Base-by-base conservation (phyloP, 345 rosid genomes). In the Jatropha curcas region DNA sequence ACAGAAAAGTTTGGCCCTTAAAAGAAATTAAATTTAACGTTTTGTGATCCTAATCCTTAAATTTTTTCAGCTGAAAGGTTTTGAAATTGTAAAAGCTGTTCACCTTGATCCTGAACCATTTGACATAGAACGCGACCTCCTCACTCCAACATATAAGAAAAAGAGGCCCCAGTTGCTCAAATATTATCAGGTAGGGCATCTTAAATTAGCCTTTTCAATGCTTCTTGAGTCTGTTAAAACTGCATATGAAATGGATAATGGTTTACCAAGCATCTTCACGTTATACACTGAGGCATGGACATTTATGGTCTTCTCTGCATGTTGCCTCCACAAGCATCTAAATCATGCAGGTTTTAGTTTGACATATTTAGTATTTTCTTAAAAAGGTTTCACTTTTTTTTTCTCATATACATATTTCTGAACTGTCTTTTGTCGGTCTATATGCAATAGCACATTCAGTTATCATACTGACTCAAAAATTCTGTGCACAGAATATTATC, bases 121-220 rank as follows among this genome's bases (percentile, higher is more conserved):
- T 12, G 97, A 93, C 78, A 86, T 91, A 79, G 98, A 91, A 17
- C 92, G 93, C 4, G 92, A 91, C 71, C 93, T 93, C 35, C 88
- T 93, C 27, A 96, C 99, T 62, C 99, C 99, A 41, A 91, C 98
- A 14, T 96, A 84, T 66, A 93, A 96, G 89, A 96, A 86, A 86
- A 93, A 90, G 86, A 85, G 99, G 72, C 96, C 95, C 45, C 99
- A 96, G 59, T 83, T 91, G 77, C 95, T 86, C 71, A 88, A 89
- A 68, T 81, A 85, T 80, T 96, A 93, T 79, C 90, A 91, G 97
- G 98, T 91, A 80, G 2, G 46, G 46, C 13, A 43, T 43, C 0
- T 43, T 43, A 43, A 43, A 43, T 43, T 2, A 43, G 46, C 46
- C 46, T 43, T 43, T 43, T 10, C 14, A 7, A 33, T 13, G 0